These are phyloP conservation scores for Populus hybrid DNA, from an alignment of 441 rosid genomes.

Conservation along the genomic window DNA sequence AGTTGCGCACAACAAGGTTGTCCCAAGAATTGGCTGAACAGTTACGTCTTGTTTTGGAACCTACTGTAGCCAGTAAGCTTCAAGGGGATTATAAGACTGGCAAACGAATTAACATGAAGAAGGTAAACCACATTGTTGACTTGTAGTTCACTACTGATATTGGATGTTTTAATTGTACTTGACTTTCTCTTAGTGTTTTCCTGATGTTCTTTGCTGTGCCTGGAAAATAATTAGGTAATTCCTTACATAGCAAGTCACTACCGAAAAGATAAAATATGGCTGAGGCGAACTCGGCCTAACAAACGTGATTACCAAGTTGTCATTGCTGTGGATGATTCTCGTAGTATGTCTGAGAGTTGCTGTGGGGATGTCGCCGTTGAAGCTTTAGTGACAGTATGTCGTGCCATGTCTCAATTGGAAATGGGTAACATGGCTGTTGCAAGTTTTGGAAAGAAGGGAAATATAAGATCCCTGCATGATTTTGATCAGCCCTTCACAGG, in stretches of 20 bases:
- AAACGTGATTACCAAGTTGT: constrained; percentile 96
- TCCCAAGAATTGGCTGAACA: no score
- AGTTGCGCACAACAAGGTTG: no score
- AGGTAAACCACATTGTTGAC: no score
- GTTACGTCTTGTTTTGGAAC: no score
- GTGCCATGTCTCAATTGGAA: constrained; percentile 94
- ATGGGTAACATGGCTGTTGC: constrained; percentile 93
- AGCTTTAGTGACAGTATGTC: constrained; percentile 92
- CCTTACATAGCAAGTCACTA: constrained; percentile 96
- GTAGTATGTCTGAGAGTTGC: constrained; percentile 88
- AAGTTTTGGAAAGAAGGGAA: constrained; percentile 91
- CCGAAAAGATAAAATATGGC: constrained; percentile 95
- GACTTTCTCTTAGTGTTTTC: background rate
- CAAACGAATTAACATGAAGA: no score
- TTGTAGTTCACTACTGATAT: background rate
- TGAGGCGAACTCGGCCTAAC: constrained; percentile 91
- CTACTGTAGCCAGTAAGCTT: no score
- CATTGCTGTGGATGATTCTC: constrained; percentile 94
- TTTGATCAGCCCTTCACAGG: constrained; percentile 85
- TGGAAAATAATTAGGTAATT: constrained; percentile 52
- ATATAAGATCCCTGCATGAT: constrained; percentile 75
- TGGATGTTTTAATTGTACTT: background rate
- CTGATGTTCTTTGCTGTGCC: background rate
- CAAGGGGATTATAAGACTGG: no score
- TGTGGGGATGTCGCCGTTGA: constrained; percentile 88